A percentile compares a stretch with the other conserved stretches of the same genome.
These are phyloP conservation scores for Neurospora crassa DNA, from an alignment of 2,329 filamentous ascomycete species.

Conservation along the genomic window DNA sequence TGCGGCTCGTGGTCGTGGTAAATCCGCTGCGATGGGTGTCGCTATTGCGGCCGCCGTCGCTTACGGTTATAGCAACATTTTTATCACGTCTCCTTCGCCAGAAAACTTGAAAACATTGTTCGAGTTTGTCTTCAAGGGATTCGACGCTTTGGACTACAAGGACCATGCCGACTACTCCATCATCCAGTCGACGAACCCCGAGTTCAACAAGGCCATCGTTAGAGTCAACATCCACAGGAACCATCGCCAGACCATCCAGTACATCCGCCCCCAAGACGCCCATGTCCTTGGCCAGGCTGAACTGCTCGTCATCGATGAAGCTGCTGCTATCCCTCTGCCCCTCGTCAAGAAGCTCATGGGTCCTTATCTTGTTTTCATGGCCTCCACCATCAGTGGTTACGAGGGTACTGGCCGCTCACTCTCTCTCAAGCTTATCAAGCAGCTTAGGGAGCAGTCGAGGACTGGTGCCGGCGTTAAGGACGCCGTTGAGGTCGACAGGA, in stretches of 20 bases:
- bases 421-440: conserved; percentile 93
- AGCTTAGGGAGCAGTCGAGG: conserved; percentile 86
- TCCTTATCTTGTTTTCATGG: conserved; percentile 97
- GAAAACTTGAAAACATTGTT: conserved; percentile 98
- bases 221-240: conserved; percentile 91
- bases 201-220: conserved; percentile 98
- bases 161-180: conserved; percentile 98
- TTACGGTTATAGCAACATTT: conserved; percentile 97
- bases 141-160: conserved; percentile 85
- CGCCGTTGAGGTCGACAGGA: conserved; percentile 64
- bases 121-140: conserved; percentile 97
- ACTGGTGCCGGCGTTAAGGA: conserved; percentile 36
- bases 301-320: conserved; percentile 92
- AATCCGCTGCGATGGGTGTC: conserved; percentile 91
- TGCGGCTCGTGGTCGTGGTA: conserved; percentile 87
- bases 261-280: conserved; percentile 92
- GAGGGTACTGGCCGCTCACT: conserved; percentile 93
- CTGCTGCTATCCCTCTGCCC: conserved; percentile 88
- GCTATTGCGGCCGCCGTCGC: conserved; percentile 90
- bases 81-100: conserved; percentile 94
- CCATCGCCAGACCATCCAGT: conserved; percentile 96
- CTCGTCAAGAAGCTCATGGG: conserved; percentile 91
- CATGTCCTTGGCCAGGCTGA: conserved; percentile 94
- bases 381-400: conserved; percentile 97
- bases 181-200: conserved; percentile 93